These are phyloP conservation scores for Sporothrix inflata DNA, from an alignment of 2,329 filamentous ascomycete species.

Conservation along the genomic window DNA sequence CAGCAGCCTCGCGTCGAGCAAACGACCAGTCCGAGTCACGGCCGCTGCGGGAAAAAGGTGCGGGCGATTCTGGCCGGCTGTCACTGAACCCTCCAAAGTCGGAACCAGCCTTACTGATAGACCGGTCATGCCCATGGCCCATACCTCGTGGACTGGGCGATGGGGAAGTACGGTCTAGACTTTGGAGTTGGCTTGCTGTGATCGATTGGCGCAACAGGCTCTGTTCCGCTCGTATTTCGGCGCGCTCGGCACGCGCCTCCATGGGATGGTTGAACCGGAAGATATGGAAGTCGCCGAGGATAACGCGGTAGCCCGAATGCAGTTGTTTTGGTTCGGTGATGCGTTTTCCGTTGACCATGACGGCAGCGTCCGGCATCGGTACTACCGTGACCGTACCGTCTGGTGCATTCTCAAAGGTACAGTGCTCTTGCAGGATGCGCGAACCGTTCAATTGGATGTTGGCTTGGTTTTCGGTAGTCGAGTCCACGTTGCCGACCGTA, in stretches of 20 bases:
- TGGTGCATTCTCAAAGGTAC: conserved; percentile 82
- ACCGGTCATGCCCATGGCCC: conserved; percentile 71
- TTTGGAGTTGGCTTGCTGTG: conserved; percentile 63
- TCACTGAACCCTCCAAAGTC: conserved; percentile 62
- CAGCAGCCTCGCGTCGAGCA: conserved; percentile 89
- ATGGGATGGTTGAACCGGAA: conserved; percentile 98
- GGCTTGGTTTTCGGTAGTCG: conserved; percentile 71
- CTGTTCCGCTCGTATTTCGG: conserved; percentile 76
- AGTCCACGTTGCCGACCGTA: conserved; percentile 91
- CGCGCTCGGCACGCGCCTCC: conserved; percentile 89
- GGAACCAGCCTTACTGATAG: conserved; percentile 76
- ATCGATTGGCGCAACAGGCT: conserved; percentile 85
- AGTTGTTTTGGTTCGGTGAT: conserved; percentile 84
- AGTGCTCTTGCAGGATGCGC: conserved; percentile 90
- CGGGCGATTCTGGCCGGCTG: conserved; percentile 78
- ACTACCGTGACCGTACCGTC: conserved; percentile 93
- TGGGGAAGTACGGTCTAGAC: conserved; percentile 59
- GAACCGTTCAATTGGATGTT: conserved; percentile 94
- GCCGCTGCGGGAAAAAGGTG: conserved; percentile 64
- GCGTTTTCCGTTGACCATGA: conserved; percentile 96
- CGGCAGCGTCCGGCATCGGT: conserved; percentile 86
- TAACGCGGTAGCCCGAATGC: conserved; percentile 90
- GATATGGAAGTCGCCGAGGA: conserved; percentile 97
- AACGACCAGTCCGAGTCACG: conserved; percentile 94
- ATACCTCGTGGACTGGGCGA: conserved; percentile 60